These are phyloP conservation scores for Candida chilensis DNA, from an alignment of 805 yeast species.

Conservation along the genomic window DNA sequence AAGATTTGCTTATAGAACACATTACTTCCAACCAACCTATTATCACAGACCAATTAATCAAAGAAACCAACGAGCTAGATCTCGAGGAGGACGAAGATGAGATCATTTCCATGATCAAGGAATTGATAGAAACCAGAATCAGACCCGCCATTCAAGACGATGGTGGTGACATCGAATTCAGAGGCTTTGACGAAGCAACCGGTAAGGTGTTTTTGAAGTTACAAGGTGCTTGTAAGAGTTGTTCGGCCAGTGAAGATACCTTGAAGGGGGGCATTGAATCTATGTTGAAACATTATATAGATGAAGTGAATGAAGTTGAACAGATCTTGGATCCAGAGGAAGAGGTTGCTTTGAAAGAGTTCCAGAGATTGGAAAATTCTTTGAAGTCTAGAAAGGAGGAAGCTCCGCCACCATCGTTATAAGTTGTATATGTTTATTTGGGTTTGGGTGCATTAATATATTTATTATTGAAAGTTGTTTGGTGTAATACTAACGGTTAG, in stretches of 20 bases:
- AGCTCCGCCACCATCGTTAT: constrained; percentile 16
- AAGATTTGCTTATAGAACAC: constrained; percentile 50
- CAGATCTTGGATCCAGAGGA: constrained; percentile 75
- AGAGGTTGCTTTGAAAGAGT: constrained; percentile 73
- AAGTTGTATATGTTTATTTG: no score
- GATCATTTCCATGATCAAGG: constrained; percentile 82
- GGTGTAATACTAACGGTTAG: no score
- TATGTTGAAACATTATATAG: constrained; percentile 96
- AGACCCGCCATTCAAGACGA: constrained; percentile 98
- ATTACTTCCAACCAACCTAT: constrained; percentile 28
- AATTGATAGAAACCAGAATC: constrained; percentile 85
- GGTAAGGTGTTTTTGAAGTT: constrained; percentile 85
- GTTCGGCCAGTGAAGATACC: constrained; percentile 87
- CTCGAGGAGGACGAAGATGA: constrained; percentile 64
- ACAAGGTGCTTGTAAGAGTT: constrained; percentile 94
- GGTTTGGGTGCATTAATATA: no score
- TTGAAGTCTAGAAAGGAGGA: constrained; percentile 11
- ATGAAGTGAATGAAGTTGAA: constrained; percentile 83
- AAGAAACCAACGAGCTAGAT: constrained; percentile 17
- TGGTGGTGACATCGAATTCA: constrained; percentile 92
- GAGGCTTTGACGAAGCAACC: constrained; percentile 74
- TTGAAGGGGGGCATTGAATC: constrained; percentile 92
- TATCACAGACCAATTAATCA: constrained; percentile 27
- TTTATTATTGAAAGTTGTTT: no score
- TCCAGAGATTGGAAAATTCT: constrained; percentile 68